Evolutionary conservation across 2,329 filamentous ascomycete genomes (phyloP).

Genomic region (Aureobasidium uvarum): DNA sequence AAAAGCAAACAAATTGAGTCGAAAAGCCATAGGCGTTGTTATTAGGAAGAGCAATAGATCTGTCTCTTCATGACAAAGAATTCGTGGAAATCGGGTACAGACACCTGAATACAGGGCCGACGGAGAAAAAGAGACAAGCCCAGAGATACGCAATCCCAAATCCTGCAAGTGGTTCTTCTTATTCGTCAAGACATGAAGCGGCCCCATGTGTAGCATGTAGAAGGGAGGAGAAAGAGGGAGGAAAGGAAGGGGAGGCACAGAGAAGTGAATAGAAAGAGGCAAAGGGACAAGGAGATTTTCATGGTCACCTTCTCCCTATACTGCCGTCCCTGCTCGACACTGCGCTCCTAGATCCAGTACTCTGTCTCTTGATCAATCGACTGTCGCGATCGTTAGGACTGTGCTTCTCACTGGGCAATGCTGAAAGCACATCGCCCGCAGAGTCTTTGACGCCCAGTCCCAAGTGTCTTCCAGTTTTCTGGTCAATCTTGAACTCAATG

Average conservation of each 20-base stretch:
- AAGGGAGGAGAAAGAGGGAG: neutral
- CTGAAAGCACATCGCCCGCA: conserved; percentile 58
- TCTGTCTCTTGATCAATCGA: conserved; percentile 8
- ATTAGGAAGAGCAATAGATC: neutral
- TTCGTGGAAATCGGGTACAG: neutral
- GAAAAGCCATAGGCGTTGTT: conserved; percentile 10
- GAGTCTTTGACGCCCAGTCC: conserved; percentile 32
- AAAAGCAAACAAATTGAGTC: neutral
- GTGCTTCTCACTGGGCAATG: conserved; percentile 55
- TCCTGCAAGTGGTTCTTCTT: conserved; percentile 1
- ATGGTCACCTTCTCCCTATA: conserved; percentile 22
- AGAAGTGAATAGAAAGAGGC: neutral
- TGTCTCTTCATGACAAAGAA: neutral
- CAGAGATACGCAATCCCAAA: neutral
- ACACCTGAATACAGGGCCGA: neutral
- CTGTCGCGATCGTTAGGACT: conserved; percentile 23
- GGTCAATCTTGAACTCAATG: conserved; percentile 70
- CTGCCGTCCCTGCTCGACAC: conserved; percentile 23
- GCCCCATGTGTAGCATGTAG: neutral
- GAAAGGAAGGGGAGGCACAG: neutral
- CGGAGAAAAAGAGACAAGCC: neutral
- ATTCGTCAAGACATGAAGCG: conserved; percentile 13
- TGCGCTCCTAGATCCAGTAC: conserved; percentile 12
- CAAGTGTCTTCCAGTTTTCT: conserved; percentile 40
- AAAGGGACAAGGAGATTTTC: conserved; percentile 7